These are phyloP conservation scores for Aspergillaceae sp. DNA, from an alignment of 2,329 filamentous ascomycete genomes.

Conservation along the genomic window DNA sequence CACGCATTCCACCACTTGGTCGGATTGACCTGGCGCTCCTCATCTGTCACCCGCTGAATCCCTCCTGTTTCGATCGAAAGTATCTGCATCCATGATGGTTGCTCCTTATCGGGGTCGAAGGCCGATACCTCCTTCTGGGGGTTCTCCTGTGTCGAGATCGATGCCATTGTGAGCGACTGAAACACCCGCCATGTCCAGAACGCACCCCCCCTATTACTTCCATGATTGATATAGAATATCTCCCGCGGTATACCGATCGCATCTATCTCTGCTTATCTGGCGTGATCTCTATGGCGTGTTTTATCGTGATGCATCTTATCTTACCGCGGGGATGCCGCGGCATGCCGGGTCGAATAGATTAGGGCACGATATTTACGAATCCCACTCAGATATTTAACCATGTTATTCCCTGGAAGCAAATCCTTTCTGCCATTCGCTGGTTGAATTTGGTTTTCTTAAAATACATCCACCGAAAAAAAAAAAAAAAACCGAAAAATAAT, in stretches of 20 bases:
- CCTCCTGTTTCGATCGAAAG: conserved; percentile 16
- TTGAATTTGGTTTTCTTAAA: not conserved
- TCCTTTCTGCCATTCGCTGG: not conserved
- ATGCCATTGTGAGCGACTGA: not conserved
- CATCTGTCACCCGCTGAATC: conserved; percentile 16
- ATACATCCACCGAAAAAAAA: not conserved
- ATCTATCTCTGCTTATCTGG: conserved; percentile 11
- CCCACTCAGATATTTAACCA: not conserved
- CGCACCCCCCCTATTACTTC: not conserved
- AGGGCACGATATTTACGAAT: not conserved
- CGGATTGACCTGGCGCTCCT: conserved; percentile 13
- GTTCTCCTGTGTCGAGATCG: not conserved
- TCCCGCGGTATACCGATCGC: conserved; percentile 8
- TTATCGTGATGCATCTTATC: conserved; percentile 8
- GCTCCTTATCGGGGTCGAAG: not conserved
- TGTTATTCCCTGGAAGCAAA: not conserved
- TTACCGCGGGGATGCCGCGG: conserved; percentile 15
- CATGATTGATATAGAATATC: not conserved
- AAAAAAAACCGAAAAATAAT: conserved; percentile 16
- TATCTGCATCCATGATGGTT: conserved; percentile 9
- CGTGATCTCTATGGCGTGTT: conserved; percentile 9
- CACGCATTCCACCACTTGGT: conserved; percentile 19
- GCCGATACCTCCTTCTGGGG: not conserved
- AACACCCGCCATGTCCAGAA: not conserved
- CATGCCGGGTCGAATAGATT: conserved; percentile 10